A percentile compares a stretch with the other conserved stretches of the same genome.
These are phyloP conservation scores for Hypocreales sp. DNA, from an alignment of 2,329 filamentous ascomycete species.

Conservation along the genomic window DNA sequence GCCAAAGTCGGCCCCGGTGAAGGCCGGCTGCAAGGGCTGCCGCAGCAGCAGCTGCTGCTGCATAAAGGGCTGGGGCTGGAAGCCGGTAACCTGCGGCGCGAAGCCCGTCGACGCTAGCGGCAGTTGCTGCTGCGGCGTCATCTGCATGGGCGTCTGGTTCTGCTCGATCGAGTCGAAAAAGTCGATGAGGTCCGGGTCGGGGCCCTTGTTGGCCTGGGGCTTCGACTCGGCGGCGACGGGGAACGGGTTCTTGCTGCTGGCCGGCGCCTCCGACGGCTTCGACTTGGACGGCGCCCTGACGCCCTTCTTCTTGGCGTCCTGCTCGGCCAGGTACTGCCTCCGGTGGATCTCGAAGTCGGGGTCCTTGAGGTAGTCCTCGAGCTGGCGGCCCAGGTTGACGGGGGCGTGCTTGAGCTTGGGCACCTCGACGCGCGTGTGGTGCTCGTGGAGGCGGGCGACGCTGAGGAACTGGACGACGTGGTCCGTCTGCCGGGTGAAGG, in stretches of 20 bases:
- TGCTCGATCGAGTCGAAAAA: constrained; percentile 91
- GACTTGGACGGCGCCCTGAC: constrained; percentile 16
- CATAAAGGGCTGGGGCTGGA: constrained; percentile 18
- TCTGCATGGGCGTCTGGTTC: constrained; percentile 59
- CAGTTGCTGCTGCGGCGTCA: constrained; percentile 20
- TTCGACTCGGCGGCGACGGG: constrained; percentile 23
- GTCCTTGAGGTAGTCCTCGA: constrained; percentile 91
- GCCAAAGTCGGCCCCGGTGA: constrained; percentile 66
- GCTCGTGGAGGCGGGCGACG: constrained; percentile 77
- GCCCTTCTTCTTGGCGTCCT: constrained; percentile 51
- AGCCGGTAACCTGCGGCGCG: constrained; percentile 11
- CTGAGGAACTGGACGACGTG: constrained; percentile 81
- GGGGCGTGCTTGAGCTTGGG: constrained; percentile 96
- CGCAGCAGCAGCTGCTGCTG: constrained; percentile 12
- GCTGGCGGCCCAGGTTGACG: constrained; percentile 71
- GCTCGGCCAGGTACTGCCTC: constrained; percentile 78
- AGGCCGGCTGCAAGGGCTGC: constrained; percentile 29
- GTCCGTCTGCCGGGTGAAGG: constrained; percentile 83
- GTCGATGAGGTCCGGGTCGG: constrained; percentile 71
- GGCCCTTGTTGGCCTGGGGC: constrained; percentile 40
- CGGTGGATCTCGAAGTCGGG: constrained; percentile 90
- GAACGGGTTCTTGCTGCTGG: constrained; percentile 24
- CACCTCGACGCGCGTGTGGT: constrained; percentile 83
- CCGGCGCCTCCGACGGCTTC: constrained; percentile 20
- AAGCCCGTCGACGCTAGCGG: constrained; percentile 11